These are phyloP conservation scores for Ogataea sp. DNA, from an alignment of 805 yeast genomes.

Conservation along the genomic window DNA sequence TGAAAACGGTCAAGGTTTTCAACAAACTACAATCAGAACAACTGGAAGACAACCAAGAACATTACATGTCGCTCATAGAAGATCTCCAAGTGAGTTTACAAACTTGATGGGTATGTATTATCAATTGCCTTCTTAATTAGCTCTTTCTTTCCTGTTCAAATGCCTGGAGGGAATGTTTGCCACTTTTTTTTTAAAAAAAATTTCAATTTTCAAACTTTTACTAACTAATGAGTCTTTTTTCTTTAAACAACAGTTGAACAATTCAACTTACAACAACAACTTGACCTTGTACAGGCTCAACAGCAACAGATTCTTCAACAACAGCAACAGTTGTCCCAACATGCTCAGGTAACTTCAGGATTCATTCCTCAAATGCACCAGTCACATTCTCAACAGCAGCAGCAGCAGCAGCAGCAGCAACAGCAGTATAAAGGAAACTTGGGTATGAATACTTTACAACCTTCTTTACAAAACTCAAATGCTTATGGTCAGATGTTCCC, in stretches of 20 bases:
- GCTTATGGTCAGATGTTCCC: slow-evolving; percentile 8
- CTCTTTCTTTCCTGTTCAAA: slow-evolving; percentile 1
- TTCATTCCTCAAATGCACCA: slow-evolving; percentile 2
- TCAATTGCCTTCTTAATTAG: neutral
- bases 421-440: neutral
- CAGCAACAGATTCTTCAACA: slow-evolving; percentile 83
- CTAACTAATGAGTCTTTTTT: neutral
- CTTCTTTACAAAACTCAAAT: slow-evolving; percentile 8
- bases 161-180: too few relatives aligned
- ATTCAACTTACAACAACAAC: slow-evolving; percentile 80
- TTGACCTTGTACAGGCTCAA: slow-evolving; percentile 86
- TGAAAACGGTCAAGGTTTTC: neutral
- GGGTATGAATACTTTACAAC: slow-evolving; percentile 5
- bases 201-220: neutral
- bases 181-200: too few relatives aligned
- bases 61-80: slow-evolving; percentile 91
- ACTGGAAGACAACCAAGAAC: slow-evolving; percentile 39
- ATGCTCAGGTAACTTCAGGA: slow-evolving; percentile 6
- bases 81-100: slow-evolving; percentile 93
- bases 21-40: slow-evolving; percentile 18
- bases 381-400: slow-evolving; percentile 16
- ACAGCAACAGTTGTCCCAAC: slow-evolving; percentile 37
- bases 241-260: slow-evolving; percentile 55
- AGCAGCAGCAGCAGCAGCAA: too few relatives aligned
- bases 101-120: slow-evolving; percentile 63